These are phyloP conservation scores for Malus fusca DNA, from an alignment of 306 rosid species.

Conservation along the genomic window DNA sequence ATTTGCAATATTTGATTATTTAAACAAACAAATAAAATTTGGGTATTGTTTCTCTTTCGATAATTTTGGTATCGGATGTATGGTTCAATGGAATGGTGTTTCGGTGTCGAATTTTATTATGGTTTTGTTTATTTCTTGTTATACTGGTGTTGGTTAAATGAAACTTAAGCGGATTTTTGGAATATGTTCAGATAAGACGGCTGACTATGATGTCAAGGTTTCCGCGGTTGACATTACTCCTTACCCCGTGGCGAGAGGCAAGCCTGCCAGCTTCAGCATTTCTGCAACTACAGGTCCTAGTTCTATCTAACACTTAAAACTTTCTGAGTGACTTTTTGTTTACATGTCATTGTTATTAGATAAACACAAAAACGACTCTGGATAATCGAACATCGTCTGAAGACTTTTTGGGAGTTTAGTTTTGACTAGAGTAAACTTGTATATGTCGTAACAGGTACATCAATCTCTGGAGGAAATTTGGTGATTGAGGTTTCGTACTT, in stretches of 20 bases:
- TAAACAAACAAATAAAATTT: background rate
- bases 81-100: background rate
- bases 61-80: background rate
- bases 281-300: constrained; percentile 59
- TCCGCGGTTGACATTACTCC: constrained; percentile 68
- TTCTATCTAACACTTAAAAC: background rate
- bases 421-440: background rate
- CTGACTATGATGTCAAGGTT: constrained; percentile 57
- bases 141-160: background rate
- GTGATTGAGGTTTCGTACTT: constrained; percentile 71
- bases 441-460: constrained; percentile 33
- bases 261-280: constrained; percentile 69
- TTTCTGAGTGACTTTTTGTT: background rate
- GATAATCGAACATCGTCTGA: background rate
- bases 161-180: background rate
- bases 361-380: background rate
- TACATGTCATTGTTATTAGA: background rate
- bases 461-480: constrained; percentile 63
- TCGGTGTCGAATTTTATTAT: background rate
- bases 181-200: constrained; percentile 48
- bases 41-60: background rate
- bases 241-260: constrained; percentile 63
- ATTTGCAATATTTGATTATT: background rate
- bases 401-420: background rate
- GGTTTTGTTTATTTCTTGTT: background rate